Evolutionary conservation across 176 grass and related monocot species (phyloP).

Genomic region (Oryza coarctata): DNA sequence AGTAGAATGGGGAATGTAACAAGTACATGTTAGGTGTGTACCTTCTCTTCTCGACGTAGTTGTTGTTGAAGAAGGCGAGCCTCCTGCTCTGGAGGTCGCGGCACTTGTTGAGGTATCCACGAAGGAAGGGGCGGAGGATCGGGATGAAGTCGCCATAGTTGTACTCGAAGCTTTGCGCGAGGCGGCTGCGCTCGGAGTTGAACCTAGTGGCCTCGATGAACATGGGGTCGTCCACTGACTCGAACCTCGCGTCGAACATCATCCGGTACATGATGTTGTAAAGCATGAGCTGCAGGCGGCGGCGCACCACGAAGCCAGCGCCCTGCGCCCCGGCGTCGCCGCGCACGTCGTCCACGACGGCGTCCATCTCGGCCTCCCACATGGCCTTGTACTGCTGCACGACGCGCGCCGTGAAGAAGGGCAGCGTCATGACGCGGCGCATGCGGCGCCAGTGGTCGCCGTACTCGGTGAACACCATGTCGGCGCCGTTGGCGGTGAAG

Average conservation of each 20-base stretch:
- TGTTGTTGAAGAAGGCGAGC: constrained; percentile 69
- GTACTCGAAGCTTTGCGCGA: constrained; percentile 97
- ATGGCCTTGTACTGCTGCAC: constrained; percentile 67
- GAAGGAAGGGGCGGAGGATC: constrained; percentile 70
- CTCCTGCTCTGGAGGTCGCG: constrained; percentile 53
- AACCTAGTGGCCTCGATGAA: constrained; percentile 58
- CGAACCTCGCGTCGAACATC: constrained; percentile 81
- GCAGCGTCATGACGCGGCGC: constrained; percentile 90
- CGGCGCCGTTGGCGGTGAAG: constrained; percentile 69
- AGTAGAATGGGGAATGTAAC: neutral
- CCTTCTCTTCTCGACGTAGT: constrained; percentile 69
- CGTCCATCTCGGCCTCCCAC: constrained; percentile 69
- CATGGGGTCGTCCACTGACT: constrained; percentile 64
- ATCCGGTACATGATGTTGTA: constrained; percentile 98
- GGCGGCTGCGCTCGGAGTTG: constrained; percentile 81
- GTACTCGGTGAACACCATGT: constrained; percentile 98
- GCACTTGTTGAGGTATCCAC: constrained; percentile 70
- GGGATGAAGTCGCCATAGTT: constrained; percentile 98
- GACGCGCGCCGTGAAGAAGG: constrained; percentile 78
- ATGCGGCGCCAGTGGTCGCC: constrained; percentile 96
- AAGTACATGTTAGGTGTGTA: neutral
- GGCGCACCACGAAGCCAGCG: constrained; percentile 48
- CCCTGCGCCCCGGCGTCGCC: neutral
- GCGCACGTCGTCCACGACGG: constrained; percentile 27
- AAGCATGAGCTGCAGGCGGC: constrained; percentile 83